Evolutionary conservation across 2,329 filamentous ascomycete species (phyloP).

Genomic region (Colletotrichum somersetense): DNA sequence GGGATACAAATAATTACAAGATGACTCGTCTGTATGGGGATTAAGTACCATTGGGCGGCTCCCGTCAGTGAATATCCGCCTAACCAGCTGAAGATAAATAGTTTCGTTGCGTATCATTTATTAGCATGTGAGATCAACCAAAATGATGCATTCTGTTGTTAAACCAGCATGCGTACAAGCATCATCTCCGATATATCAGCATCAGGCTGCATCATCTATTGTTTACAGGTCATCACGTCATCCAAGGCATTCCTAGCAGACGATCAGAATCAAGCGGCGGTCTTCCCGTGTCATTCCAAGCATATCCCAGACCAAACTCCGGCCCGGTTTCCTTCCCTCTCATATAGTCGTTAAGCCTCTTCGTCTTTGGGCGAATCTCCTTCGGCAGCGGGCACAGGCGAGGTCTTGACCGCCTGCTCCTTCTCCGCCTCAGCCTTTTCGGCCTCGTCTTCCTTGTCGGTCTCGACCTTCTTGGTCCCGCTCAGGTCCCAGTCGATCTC

Average conservation of each 20-base stretch:
- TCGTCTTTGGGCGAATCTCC: slow-evolving; percentile 36
- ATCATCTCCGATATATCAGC: neutral
- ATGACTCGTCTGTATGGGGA: too few relatives aligned
- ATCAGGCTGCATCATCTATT: slow-evolving; percentile 10
- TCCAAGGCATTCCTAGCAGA: slow-evolving; percentile 14
- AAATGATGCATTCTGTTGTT: neutral
- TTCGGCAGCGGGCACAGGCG: slow-evolving; percentile 41
- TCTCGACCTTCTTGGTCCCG: slow-evolving; percentile 36
- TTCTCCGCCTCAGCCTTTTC: slow-evolving; percentile 43
- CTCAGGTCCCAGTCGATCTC: slow-evolving; percentile 86
- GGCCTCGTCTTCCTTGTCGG: neutral
- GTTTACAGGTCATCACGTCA: slow-evolving; percentile 17
- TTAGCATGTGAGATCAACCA: neutral
- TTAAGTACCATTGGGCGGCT: too few relatives aligned
- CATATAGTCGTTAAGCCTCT: slow-evolving; percentile 3
- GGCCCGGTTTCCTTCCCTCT: neutral
- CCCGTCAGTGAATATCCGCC: neutral
- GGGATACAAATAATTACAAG: neutral
- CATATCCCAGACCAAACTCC: slow-evolving; percentile 10
- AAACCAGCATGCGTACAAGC: slow-evolving; percentile 2
- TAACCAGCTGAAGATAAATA: neutral
- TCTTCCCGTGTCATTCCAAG: neutral
- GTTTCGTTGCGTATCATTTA: neutral
- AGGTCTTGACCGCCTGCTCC: slow-evolving; percentile 45
- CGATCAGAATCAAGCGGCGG: neutral